Percentiles rank a stretch among this genome's conserved stretches.
These are phyloP conservation scores for Tolypocladium tropicale DNA, from an alignment of 2,329 filamentous ascomycete genomes.

Conservation along the genomic window DNA sequence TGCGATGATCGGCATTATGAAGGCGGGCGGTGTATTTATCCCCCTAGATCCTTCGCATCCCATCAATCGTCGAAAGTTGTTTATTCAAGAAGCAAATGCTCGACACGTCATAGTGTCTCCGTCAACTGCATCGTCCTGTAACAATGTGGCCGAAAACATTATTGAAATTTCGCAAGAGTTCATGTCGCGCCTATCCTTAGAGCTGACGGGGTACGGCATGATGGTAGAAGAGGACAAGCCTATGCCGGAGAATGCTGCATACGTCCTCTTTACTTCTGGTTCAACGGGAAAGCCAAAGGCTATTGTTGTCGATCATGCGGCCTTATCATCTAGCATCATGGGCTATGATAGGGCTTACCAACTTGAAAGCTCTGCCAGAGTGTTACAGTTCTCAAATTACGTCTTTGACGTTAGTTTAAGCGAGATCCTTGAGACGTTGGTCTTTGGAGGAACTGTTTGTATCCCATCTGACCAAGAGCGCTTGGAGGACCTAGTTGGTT, in stretches of 20 bases:
- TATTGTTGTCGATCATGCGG: conserved; percentile 2
- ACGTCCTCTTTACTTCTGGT: background rate
- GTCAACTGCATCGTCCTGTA: background rate
- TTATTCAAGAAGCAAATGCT: background rate
- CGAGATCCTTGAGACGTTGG: conserved; percentile 3
- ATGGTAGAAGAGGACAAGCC: no score
- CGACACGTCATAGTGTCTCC: background rate
- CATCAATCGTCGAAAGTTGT: background rate
- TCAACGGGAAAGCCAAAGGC: background rate
- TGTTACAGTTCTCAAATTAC: conserved; percentile 5
- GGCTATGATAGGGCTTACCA: background rate
- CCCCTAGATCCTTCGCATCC: conserved; percentile 3
- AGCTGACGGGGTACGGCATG: no score
- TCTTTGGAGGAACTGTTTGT: conserved; percentile 3
- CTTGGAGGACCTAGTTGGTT: background rate
- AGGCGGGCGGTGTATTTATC: conserved; percentile 6
- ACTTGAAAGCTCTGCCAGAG: background rate
- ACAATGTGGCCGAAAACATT: background rate
- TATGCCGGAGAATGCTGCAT: background rate
- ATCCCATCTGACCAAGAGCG: conserved; percentile 2
- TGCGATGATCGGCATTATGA: conserved; percentile 5
- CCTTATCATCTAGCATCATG: background rate
- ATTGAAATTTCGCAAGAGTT: background rate
- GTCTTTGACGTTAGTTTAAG: conserved; percentile 4
- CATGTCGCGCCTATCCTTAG: background rate